phyloP scores from a whole-genome alignment of 1,139 yeast genomes.

The Candida tetrigidarum region DNA sequence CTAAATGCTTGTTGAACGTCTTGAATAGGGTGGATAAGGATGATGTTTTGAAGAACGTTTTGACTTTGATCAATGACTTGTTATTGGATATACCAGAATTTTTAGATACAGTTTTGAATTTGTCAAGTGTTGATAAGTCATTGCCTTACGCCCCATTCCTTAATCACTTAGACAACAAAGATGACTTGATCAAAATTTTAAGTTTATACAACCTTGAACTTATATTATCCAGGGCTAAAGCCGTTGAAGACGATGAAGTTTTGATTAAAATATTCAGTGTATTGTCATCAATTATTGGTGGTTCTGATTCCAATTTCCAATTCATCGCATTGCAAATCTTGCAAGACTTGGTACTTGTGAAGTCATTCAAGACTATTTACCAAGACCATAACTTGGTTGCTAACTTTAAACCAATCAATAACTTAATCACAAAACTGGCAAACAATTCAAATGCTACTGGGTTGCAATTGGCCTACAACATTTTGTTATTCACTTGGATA shows the following conservation, averaged over 20 bases:
- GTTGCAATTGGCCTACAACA: constrained; percentile 84
- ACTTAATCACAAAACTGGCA: constrained; percentile 36
- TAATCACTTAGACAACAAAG: constrained; percentile 52
- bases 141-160: constrained; percentile 62
- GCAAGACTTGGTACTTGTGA: constrained; percentile 62
- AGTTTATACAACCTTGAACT: constrained; percentile 49
- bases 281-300: constrained; percentile 48
- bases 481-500: constrained; percentile 81
- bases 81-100: constrained; percentile 51
- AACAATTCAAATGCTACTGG: constrained; percentile 56
- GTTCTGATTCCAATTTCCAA: constrained; percentile 56
- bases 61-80: constrained; percentile 71
- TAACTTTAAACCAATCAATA: constrained; percentile 58
- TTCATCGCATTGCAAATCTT: constrained; percentile 71
- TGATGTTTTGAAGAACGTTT: constrained; percentile 76
- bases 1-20: constrained; percentile 58
- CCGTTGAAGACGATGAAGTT: constrained; percentile 31
- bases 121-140: constrained; percentile 49
- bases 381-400: constrained; percentile 54
- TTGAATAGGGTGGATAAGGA: constrained; percentile 58
- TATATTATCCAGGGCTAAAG: constrained; percentile 33
- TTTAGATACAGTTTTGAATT: constrained; percentile 46
- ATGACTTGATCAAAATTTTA: constrained; percentile 50
- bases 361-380: constrained; percentile 60
- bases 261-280: constrained; percentile 48